Evolutionary conservation across 1,284 basidiomycete genomes (phyloP), one percentile per base, ranked within the genome.

Genomic region (Phlebopus sp.): DNA sequence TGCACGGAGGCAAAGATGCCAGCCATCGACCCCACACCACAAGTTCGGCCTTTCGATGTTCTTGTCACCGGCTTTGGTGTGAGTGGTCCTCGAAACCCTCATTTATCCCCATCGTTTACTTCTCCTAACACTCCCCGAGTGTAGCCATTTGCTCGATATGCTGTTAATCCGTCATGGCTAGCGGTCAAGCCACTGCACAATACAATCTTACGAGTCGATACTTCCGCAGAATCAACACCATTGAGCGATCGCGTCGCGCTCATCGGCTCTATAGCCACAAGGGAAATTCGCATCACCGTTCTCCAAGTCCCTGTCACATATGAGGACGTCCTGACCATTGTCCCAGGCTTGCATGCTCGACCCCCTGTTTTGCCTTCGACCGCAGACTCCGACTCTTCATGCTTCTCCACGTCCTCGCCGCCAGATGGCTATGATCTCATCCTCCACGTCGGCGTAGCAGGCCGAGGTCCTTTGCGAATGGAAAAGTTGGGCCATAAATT

Each of bases 371-470:
- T 87, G 8, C 82, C 82, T 5, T 39, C 58, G 25, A 50, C 64
- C 30, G 62, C 62, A 14, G 64, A 71, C 35, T 59, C 63, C 13
- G 46, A 62, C 1, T 66, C 68, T 17, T 60, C 70, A 10, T 23
- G 21, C 21, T 23, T 6, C 21, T 48, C 69, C 35, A 56, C 63
- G 2, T 60, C 70, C 2, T 72, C 80, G 1, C 84, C 84, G 1
- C 62, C 68, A 18, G 70, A 69, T 42, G 83, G 84, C n/a, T 89
- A 83, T 57, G 86, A 89, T 59, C 79, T 88, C 52, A 76, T 88
- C 42, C 76, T 89, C 55, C 86, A 89, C 57, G 70, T 89, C 31
- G 86, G 86, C 8, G 79, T 83, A 11, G 84, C 83, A 2, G 78
- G 79, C 6, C 73, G 81, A 11, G 86, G 86, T 0, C 74, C 78